phyloP scores from a whole-genome alignment of 1,139 yeast species.

The Hansenula sp. region DNA sequence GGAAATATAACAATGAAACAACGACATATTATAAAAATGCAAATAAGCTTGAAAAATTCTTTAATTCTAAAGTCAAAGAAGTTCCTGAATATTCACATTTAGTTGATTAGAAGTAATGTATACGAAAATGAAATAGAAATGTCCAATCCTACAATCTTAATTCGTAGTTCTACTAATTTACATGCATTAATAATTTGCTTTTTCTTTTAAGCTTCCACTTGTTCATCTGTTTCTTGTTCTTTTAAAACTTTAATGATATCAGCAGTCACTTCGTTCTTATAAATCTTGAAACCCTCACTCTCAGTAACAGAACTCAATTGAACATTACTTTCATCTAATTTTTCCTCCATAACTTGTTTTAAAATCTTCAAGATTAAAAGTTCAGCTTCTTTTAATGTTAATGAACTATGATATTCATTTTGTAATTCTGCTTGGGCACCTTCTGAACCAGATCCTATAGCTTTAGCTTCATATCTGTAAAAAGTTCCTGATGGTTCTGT shows the following conservation, averaged over 20 bases:
- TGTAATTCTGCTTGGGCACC: slow-evolving; percentile 98
- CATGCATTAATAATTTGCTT: slow-evolving; percentile 1
- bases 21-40: slow-evolving; percentile 93
- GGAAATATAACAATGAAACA: slow-evolving; percentile 82
- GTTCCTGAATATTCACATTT: slow-evolving; percentile 38
- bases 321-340: slow-evolving; percentile 91
- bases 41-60: slow-evolving; percentile 83
- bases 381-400: slow-evolving; percentile 95
- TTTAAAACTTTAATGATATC: slow-evolving; percentile 72
- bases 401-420: slow-evolving; percentile 91
- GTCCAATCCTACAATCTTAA: not conserved
- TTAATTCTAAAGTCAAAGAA: slow-evolving; percentile 76
- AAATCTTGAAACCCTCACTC: slow-evolving; percentile 83
- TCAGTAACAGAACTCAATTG: slow-evolving; percentile 91
- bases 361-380: slow-evolving; percentile 80
- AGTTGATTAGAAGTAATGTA: slow-evolving; percentile 22
- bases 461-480: slow-evolving; percentile 96
- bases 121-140: not conserved
- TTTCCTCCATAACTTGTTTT: slow-evolving; percentile 99
- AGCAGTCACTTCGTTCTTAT: slow-evolving; percentile 79
- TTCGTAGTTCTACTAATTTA: not conserved
- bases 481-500: slow-evolving; percentile 99
- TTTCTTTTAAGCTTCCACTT: slow-evolving; percentile 14
- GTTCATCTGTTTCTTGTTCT: slow-evolving; percentile 59
- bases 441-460: slow-evolving; percentile 97